Evolutionary conservation across 2,329 filamentous ascomycete genomes (phyloP).

Genomic region (Pleoardoris graminearum): DNA sequence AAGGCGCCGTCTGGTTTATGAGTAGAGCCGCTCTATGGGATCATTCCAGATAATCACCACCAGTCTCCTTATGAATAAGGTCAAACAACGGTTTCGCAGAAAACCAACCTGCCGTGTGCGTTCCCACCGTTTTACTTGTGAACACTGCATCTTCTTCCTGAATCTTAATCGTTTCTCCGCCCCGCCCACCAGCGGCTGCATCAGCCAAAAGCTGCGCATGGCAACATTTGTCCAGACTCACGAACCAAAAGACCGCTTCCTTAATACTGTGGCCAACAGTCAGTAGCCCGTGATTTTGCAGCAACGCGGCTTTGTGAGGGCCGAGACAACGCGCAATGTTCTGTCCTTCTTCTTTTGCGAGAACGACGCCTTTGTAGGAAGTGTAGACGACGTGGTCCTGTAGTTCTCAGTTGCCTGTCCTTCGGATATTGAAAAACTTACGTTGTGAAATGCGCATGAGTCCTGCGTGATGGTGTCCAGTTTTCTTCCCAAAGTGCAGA

Average conservation of each 20-base stretch:
- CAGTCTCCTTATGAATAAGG: conserved; percentile 65
- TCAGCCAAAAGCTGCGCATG: conserved; percentile 58
- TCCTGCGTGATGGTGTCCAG: conserved; percentile 65
- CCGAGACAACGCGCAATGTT: conserved; percentile 56
- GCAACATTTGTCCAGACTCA: conserved; percentile 58
- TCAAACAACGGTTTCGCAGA: conserved; percentile 73
- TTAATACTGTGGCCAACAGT: conserved; percentile 56
- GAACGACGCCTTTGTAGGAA: conserved; percentile 58
- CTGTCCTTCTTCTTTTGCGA: conserved; percentile 57
- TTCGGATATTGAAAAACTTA: neutral
- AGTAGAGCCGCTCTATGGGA: no score
- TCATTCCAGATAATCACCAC: conserved; percentile 58
- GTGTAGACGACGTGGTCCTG: conserved; percentile 59
- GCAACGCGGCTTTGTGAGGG: conserved; percentile 54
- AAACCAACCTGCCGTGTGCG: conserved; percentile 67
- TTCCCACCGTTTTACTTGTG: conserved; percentile 69
- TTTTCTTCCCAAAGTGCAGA: conserved; percentile 63
- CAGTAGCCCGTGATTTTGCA: conserved; percentile 59
- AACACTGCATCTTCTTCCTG: conserved; percentile 68
- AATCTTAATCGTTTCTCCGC: conserved; percentile 68
- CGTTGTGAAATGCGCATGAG: conserved; percentile 56
- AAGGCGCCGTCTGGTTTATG: no score
- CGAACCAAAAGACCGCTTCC: conserved; percentile 59
- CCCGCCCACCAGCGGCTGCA: conserved; percentile 62
- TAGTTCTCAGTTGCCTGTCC: neutral